These are phyloP conservation scores for Rutidosis leptorrhynchoides DNA, from an alignment of 129 eudicot species.

Conservation along the genomic window DNA sequence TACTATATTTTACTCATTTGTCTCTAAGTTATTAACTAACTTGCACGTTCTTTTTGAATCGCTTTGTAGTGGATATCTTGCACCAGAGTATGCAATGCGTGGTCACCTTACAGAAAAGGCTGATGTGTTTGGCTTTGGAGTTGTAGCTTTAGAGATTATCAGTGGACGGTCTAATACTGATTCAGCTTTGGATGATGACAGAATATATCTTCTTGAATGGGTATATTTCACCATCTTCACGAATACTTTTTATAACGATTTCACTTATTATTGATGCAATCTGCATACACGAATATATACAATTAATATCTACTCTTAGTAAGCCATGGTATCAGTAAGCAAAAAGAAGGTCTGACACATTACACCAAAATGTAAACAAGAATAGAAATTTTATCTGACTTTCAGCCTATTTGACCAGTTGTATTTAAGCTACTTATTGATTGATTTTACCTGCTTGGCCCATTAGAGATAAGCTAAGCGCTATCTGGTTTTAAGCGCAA, in stretches of 20 bases:
- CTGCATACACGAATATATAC: neutral
- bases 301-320: neutral
- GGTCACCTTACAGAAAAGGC: conserved; percentile 95
- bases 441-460: no score
- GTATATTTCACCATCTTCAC: conserved; percentile 32
- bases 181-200: conserved; percentile 51
- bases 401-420: no score
- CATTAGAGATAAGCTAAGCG: no score
- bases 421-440: no score
- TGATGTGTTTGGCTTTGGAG: conserved; percentile 85
- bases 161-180: conserved; percentile 79
- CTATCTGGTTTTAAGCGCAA: no score
- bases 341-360: neutral
- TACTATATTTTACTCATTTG: neutral
- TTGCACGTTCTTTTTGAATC: neutral
- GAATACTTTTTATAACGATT: neutral
- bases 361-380: neutral
- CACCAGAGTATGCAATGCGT: conserved; percentile 92
- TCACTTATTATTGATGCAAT: neutral
- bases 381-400: no score
- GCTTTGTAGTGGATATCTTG: conserved; percentile 78
- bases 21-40: neutral
- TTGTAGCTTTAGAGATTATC: conserved; percentile 76
- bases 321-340: no score
- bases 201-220: conserved; percentile 72